These are phyloP conservation scores for Colletotrichum siamense DNA, from an alignment of 2,329 filamentous ascomycete genomes.

Conservation along the genomic window DNA sequence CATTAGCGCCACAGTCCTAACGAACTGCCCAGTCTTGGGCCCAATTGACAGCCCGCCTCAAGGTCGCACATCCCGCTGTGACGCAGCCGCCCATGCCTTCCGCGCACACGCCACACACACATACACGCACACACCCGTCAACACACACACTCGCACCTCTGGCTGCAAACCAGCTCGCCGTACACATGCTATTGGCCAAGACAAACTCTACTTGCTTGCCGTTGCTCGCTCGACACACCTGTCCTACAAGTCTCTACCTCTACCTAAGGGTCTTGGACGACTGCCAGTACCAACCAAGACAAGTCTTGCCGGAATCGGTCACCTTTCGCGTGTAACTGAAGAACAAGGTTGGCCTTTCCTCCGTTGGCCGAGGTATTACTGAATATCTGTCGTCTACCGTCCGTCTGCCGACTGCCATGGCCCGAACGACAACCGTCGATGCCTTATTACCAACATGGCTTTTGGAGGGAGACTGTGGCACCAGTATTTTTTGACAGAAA, in stretches of 20 bases:
- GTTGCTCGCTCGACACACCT: neutral
- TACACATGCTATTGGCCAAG: neutral
- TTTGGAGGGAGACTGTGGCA: neutral
- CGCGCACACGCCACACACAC: neutral
- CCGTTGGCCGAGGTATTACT: neutral
- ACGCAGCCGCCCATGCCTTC: slow-evolving; percentile 3
- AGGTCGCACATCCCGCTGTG: neutral
- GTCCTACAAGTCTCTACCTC: neutral
- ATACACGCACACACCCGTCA: neutral
- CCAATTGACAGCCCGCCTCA: slow-evolving; percentile 8
- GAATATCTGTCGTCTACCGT: neutral
- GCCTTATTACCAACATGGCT: neutral
- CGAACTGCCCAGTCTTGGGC: slow-evolving; percentile 9
- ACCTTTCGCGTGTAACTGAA: neutral
- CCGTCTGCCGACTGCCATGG: neutral
- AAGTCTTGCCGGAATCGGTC: neutral
- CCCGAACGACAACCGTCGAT: neutral
- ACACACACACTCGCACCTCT: neutral
- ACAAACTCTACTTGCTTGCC: neutral
- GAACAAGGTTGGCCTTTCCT: neutral
- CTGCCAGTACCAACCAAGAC: neutral
- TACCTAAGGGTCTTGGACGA: neutral
- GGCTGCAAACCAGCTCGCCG: neutral
- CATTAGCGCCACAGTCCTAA: slow-evolving; percentile 18
- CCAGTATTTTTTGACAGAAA: neutral